Base-by-base conservation (phyloP, 345 rosid species). In the Syzygium grande region DNA sequence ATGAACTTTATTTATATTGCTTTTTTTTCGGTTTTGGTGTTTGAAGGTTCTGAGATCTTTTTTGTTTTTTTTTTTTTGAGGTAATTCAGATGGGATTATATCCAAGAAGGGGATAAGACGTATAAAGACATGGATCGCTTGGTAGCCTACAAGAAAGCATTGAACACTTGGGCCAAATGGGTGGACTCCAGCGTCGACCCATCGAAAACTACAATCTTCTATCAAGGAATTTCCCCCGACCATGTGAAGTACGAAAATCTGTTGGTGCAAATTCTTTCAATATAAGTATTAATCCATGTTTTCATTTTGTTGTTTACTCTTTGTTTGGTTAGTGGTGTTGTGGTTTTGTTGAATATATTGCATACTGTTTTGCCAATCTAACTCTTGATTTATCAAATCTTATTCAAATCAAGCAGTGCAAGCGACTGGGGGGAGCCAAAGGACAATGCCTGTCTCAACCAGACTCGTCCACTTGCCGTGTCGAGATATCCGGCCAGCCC, bases 121-220 rank as follows among this genome's bases (percentile, higher is more conserved):
- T 88, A 89, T 86, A 87, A 85, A 86, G 94, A 94, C 86, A 90
- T 92, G 92, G 84, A 94, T 63, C 90, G 94, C n/a, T 78, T 87
- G 87, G 90, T 61, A 22, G 94, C 93, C 12, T 94, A 90, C 79
- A 88, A 87, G 89, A 92, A 89, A 86, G 96, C 94, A 11, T 51
- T 93, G 86, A 88, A 83, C 11, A 93, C 96, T 34, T 93, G 94
- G 94, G 93, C 94, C 3, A 86, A 87, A 11, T 94, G 94, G 94
- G 92, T 91, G 3, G 90, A 93, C 52, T 8, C 77, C 23, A 87
- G 85, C 14, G 58, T 94, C 2, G 88, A 93, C 86, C 88, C 90
- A 12, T 23, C 84, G 13, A 93, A 91, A 88, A 93, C 94, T 41
- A 79, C 84, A 11, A 84, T 94, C 84, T 91, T 92, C 88, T 92